Base-by-base conservation (phyloP, 139 green algal species). In the Deuterostichococcus epilithicus region DNA sequence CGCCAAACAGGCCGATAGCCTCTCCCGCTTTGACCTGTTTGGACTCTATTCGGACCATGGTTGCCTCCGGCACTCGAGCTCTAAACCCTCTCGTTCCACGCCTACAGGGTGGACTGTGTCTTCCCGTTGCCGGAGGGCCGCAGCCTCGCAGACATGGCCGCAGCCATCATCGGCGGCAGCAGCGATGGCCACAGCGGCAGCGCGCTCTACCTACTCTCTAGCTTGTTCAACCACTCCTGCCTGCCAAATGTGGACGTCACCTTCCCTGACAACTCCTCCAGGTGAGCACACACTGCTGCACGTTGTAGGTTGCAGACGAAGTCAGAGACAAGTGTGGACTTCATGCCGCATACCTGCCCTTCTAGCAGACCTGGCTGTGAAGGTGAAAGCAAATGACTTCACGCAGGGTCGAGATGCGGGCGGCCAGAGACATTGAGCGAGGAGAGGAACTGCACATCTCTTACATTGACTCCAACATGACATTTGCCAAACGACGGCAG, bases 171-270 rank as follows among this genome's bases (percentile, higher is more conserved):
- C 15, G 25, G 23, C n/a, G 30, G 37, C 5, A 37, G 28, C 22
- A 45, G 75, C 13, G 25, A 68, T 33, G 60, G 45, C 30, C 67
- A 52, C 70, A 75, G 70, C 33, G 91, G 91, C 47, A 84, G 81
- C 34, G 90, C 87, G 4, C 73, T 84, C 2, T 95, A 90, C 83
- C 71, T 89, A 59, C 70, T 85, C 60, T 78, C 80, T 18, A 80
- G 60, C 58, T 72, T 92, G 76, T 83, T 90, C 63, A 92, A 92
- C 72, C 88, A 92, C 81, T 88, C 80, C n/a, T 92, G 88, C 60
- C 74, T 81, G 32, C 88, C 86, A 26, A 87, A 85, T 76, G 34
- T 90, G 33, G 76, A 88, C 33, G 78, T 90, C 8, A 69, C 37
- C 0, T 94, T 89, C 69, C 80, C 82, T 0, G 8, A 47, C 38